phyloP scores from a whole-genome alignment of 2,329 filamentous ascomycete species.

The Cryphonectria carpinicola region DNA sequence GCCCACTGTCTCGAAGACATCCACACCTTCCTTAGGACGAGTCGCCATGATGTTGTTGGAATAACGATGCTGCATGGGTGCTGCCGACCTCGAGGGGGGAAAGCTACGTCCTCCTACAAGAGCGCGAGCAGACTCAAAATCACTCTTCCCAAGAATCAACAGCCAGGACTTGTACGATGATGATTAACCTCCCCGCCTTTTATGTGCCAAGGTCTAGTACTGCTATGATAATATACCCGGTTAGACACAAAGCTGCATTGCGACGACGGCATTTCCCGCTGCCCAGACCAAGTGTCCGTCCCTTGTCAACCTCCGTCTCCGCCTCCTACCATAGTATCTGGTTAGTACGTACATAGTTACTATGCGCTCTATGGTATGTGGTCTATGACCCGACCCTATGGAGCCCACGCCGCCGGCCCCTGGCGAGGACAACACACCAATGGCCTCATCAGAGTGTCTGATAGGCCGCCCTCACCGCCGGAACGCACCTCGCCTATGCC shows the following conservation, averaged over 20 bases:
- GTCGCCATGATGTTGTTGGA: constrained; percentile 16
- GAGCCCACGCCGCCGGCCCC: background rate
- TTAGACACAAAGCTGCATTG: background rate
- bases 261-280: background rate
- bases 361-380: too few species aligned
- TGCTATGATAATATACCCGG: background rate
- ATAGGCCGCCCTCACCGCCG: background rate
- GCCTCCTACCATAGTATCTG: background rate
- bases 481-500: background rate
- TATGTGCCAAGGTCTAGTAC: background rate
- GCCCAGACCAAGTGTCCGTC: background rate
- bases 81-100: background rate
- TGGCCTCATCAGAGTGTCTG: background rate
- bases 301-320: background rate
- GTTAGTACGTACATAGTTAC: too few species aligned
- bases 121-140: background rate
- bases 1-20: constrained; percentile 21
- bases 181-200: background rate
- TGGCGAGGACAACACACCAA: background rate
- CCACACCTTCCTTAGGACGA: constrained; percentile 8
- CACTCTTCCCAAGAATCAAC: background rate
- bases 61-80: background rate
- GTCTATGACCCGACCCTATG: background rate
- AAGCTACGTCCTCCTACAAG: background rate
- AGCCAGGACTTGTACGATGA: background rate